These are phyloP conservation scores for Bipolaris victoriae DNA, from an alignment of 2,329 filamentous ascomycete genomes.

Conservation along the genomic window DNA sequence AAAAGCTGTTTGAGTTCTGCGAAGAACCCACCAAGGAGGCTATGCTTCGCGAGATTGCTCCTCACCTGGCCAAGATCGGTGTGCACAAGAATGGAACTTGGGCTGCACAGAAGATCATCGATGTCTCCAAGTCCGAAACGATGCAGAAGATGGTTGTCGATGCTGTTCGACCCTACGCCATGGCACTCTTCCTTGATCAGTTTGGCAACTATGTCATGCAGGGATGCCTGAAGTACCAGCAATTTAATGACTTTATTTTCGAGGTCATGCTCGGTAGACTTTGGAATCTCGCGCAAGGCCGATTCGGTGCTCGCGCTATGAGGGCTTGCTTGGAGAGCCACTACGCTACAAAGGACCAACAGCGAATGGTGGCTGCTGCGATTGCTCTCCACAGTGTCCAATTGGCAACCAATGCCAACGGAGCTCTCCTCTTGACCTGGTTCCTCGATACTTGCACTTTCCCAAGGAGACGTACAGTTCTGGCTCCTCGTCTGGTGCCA, in stretches of 20 bases:
- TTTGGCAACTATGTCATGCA: constrained; percentile 99
- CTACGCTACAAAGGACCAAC: constrained; percentile 92
- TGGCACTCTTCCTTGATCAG: constrained; percentile 93
- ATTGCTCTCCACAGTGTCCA: constrained; percentile 98
- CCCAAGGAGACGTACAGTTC: constrained; percentile 84
- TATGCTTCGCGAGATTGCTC: constrained; percentile 87
- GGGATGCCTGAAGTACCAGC: constrained; percentile 89
- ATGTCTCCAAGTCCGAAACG: constrained; percentile 82
- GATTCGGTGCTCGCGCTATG: constrained; percentile 95
- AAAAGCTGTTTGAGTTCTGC: constrained; percentile 97
- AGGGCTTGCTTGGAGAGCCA: constrained; percentile 95
- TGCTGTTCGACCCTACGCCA: constrained; percentile 80
- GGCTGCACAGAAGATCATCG: constrained; percentile 99
- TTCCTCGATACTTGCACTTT: constrained; percentile 98
- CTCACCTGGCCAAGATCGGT: constrained; percentile 93
- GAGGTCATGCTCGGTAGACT: constrained; percentile 94
- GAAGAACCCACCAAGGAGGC: constrained; percentile 87
- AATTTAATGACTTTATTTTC: constrained; percentile 96
- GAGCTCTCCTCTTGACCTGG: constrained; percentile 92
- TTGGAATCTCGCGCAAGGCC: constrained; percentile 91
- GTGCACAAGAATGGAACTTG: constrained; percentile 99
- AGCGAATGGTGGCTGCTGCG: constrained; percentile 89
- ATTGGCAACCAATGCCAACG: constrained; percentile 94
- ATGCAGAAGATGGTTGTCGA: constrained; percentile 88
- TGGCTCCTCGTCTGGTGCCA: constrained; percentile 89